Evolutionary conservation across 129 eudicot genomes (phyloP).

Genomic region (Solidago caesia): DNA sequence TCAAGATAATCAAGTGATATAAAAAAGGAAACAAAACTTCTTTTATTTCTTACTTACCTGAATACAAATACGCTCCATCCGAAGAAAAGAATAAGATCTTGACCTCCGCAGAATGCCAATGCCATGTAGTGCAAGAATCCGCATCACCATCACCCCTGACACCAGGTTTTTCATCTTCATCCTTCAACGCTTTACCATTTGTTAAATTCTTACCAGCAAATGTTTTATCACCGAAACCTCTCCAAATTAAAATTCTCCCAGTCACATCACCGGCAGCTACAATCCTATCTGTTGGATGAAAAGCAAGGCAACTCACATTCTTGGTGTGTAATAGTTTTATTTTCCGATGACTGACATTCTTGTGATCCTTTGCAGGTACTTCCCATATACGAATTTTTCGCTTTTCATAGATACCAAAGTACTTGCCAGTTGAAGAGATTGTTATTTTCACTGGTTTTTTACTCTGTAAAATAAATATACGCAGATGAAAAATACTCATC

Average conservation of each 20-base stretch:
- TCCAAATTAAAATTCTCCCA: constrained; percentile 91
- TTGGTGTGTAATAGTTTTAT: constrained; percentile 76
- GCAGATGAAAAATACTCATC: neutral
- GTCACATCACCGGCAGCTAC: constrained; percentile 94
- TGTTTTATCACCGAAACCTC: constrained; percentile 62
- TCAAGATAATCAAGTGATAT: neutral
- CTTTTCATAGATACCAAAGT: constrained; percentile 59
- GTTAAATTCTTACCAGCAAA: constrained; percentile 35
- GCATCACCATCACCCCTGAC: constrained; percentile 81
- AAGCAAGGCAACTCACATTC: constrained; percentile 57
- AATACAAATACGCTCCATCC: constrained; percentile 93
- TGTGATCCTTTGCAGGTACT: constrained; percentile 65
- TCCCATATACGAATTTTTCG: constrained; percentile 79
- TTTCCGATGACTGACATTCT: constrained; percentile 41
- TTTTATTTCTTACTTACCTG: constrained; percentile 49
- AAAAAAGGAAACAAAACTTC: neutral
- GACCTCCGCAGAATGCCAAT: constrained; percentile 96
- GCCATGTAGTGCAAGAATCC: constrained; percentile 91
- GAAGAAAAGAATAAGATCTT: constrained; percentile 77
- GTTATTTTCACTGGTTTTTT: constrained; percentile 47
- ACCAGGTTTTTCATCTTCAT: constrained; percentile 77
- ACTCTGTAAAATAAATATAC: constrained; percentile 42
- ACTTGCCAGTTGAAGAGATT: constrained; percentile 59
- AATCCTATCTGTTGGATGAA: constrained; percentile 80
- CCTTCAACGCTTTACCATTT: constrained; percentile 31